Percentiles rank a stretch among this genome's conserved stretches.
Evolutionary conservation across 2,329 filamentous ascomycete species (phyloP).

Genomic region (Talaromyces amestolkiae): DNA sequence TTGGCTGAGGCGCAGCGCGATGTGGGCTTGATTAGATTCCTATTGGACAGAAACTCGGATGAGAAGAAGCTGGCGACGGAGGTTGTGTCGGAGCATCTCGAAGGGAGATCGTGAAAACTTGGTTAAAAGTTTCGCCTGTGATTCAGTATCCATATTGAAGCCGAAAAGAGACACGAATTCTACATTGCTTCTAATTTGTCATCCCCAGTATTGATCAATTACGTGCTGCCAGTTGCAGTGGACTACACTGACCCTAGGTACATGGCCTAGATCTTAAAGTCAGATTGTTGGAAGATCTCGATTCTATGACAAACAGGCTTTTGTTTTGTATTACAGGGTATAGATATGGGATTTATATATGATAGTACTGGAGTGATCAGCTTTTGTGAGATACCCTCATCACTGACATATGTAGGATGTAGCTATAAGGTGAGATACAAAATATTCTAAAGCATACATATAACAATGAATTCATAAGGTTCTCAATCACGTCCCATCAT

Average conservation of each 20-base stretch:
- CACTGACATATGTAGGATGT: neutral
- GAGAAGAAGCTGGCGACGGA: neutral
- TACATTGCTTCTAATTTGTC: neutral
- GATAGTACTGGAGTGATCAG: no score
- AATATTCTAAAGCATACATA: neutral
- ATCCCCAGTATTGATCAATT: no score
- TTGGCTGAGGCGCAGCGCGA: slow-evolving; percentile 5
- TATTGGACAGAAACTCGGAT: neutral
- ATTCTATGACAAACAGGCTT: no score
- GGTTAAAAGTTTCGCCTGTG: neutral
- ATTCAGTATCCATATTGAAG: neutral
- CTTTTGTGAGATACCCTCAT: no score
- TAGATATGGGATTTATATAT: no score
- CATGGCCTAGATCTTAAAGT: no score
- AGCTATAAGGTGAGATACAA: neutral
- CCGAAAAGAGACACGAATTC: neutral
- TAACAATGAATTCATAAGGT: neutral
- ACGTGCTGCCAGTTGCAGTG: no score
- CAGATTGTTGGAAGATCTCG: no score
- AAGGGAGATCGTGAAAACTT: neutral
- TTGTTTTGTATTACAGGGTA: no score
- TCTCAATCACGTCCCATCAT: neutral
- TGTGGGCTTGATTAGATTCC: neutral
- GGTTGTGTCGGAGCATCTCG: neutral
- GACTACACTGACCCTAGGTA: no score